Evolutionary conservation across 768 basidiomycete genomes (phyloP), one percentile per base, ranked within the genome.

Genomic region (Rossbeevera mucosa): DNA sequence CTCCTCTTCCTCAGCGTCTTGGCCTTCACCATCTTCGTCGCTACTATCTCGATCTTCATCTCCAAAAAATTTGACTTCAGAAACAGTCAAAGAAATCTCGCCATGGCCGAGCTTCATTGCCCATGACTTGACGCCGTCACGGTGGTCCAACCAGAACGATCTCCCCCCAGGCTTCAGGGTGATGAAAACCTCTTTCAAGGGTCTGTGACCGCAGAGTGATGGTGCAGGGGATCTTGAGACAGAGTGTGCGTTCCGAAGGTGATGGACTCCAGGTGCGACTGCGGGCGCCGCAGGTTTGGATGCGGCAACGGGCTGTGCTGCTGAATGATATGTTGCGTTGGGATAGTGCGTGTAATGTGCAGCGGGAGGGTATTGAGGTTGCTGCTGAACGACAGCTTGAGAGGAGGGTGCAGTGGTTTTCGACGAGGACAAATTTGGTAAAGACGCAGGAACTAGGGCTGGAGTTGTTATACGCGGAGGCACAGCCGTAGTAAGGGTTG

Each of bases 41-140:
- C 78, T 80, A 49, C 77, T 79, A 24, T 80, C 80, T 29, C 78
- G 82, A 12, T 85, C 86, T 18, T 81, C 81, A 12, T 78, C 79
- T 25, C 72, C 73, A 48, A 81, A 57, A 50, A 84, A 84, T 20
- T 68, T 69, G 44, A 88, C 71, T 50, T 80, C 76, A 41, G 71
- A 72, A 31, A 91, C 64, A 51, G 76, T 66, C 16, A 91, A 48
- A 3, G 74, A 75, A 3, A 76, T 76, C 62, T 91, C 90, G 8
- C 74, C 76, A 1, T 72, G 71, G 9, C 73, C 72, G 29, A 91
- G 74, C 44, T 82, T 76, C 65, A 89, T 71, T 4, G 81, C 80
- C 90, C 90, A 91, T 30, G 71, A 80, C 62, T 78, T 81, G 44
- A 91, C 90, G 4, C 88, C 86, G 48, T 89, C 86, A 40, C 74